phyloP scores from a whole-genome alignment of 2,329 filamentous ascomycete species.

The Sporothrix pseudoabietina region DNA sequence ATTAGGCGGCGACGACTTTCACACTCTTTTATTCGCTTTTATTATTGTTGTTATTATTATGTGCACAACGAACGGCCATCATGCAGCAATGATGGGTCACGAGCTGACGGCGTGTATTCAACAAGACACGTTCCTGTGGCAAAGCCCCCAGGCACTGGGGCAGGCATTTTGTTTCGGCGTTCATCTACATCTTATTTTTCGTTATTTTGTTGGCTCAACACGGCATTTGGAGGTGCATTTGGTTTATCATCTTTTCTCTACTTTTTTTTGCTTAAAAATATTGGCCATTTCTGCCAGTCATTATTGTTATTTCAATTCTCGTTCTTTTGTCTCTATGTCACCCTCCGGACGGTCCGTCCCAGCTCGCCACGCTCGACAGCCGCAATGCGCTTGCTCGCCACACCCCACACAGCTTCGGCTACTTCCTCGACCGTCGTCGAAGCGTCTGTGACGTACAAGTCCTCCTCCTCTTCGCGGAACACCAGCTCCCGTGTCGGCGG shows the following conservation, averaged over 20 bases:
- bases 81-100: slow-evolving; percentile 16
- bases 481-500: slow-evolving; percentile 36
- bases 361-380: slow-evolving; percentile 54
- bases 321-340: slow-evolving; percentile 40
- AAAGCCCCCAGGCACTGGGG: background rate
- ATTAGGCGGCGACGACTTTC: background rate
- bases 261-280: background rate
- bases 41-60: background rate
- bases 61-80: background rate
- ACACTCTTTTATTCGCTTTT: background rate
- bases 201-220: slow-evolving; percentile 36
- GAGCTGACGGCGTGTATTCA: slow-evolving; percentile 30
- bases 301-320: slow-evolving; percentile 35
- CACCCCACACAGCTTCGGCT: slow-evolving; percentile 57
- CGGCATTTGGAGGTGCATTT: slow-evolving; percentile 30
- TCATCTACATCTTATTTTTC: background rate
- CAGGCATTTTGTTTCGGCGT: slow-evolving; percentile 20
- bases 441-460: slow-evolving; percentile 58
- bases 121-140: slow-evolving; percentile 26
- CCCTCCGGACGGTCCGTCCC: slow-evolving; percentile 50
- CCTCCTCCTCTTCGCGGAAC: slow-evolving; percentile 55
- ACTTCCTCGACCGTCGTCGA: slow-evolving; percentile 59
- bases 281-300: background rate
- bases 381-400: slow-evolving; percentile 51
- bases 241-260: slow-evolving; percentile 22